These are phyloP conservation scores for Globisporangium acanthophoron DNA, from an alignment of 352 stramenopile genomes.

Conservation along the genomic window DNA sequence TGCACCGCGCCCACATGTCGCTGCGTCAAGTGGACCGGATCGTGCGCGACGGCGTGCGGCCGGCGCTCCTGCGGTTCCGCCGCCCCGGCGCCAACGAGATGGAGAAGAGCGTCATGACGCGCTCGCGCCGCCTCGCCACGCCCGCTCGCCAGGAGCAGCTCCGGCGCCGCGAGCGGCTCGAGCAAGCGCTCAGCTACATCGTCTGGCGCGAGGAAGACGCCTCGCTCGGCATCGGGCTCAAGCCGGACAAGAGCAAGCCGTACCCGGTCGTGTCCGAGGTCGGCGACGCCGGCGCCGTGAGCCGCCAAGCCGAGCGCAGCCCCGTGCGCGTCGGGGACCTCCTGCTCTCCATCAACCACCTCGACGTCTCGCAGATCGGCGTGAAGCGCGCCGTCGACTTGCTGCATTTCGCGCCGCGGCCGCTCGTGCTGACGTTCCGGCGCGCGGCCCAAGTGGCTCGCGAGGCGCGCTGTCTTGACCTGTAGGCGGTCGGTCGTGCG, in stretches of 20 bases:
- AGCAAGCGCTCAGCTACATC: slow-evolving; percentile 56
- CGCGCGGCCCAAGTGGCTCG: slow-evolving; percentile 22
- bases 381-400: slow-evolving; percentile 51
- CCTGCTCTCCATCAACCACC: slow-evolving; percentile 69
- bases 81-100: slow-evolving; percentile 44
- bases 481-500: slow-evolving; percentile 21
- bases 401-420: slow-evolving; percentile 57
- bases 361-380: slow-evolving; percentile 51
- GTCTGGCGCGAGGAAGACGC: slow-evolving; percentile 67
- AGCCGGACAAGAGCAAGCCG: slow-evolving; percentile 38
- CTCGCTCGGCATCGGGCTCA: slow-evolving; percentile 48
- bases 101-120: slow-evolving; percentile 17
- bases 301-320: slow-evolving; percentile 19
- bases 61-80: slow-evolving; percentile 54
- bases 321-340: slow-evolving; percentile 39
- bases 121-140: slow-evolving; percentile 11
- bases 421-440: slow-evolving; percentile 68
- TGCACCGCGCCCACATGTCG: slow-evolving; percentile 25
- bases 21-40: slow-evolving; percentile 52
- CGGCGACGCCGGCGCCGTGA: slow-evolving; percentile 22
- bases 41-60: slow-evolving; percentile 51
- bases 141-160: slow-evolving; percentile 20
- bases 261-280: slow-evolving; percentile 50
- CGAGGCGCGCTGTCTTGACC: slow-evolving; percentile 33
- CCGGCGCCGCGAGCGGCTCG: slow-evolving; percentile 41